These are phyloP conservation scores for Fistulifera pelliculosa DNA, from an alignment of 108 stramenopile species.

Conservation along the genomic window DNA sequence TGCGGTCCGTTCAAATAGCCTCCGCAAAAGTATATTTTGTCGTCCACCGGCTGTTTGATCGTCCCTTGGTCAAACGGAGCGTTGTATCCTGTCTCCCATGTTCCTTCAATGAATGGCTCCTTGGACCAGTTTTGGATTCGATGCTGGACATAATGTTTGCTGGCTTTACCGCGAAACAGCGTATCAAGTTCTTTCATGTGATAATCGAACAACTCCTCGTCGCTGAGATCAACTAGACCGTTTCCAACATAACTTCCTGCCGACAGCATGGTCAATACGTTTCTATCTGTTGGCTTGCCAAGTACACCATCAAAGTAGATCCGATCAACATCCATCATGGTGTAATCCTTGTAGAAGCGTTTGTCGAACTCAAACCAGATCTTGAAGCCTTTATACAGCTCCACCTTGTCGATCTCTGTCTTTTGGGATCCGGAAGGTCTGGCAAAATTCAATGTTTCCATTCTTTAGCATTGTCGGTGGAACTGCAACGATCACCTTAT, in stretches of 20 bases:
- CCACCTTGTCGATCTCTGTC: slow-evolving; percentile 1
- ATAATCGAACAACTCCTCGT: slow-evolving; percentile 8
- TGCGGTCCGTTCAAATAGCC: slow-evolving; percentile 1
- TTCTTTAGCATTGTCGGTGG: slow-evolving; percentile 10
- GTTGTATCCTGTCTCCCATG: background rate
- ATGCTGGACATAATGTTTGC: slow-evolving; percentile 3
- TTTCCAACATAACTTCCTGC: background rate
- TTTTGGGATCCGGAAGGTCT: slow-evolving; percentile 3
- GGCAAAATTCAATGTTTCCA: slow-evolving; percentile 15
- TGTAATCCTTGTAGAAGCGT: slow-evolving; percentile 12
- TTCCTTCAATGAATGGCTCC: slow-evolving; percentile 10
- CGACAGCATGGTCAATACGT: slow-evolving; percentile 7
- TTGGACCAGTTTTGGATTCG: slow-evolving; percentile 24
- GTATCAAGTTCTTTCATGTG: slow-evolving; percentile 14
- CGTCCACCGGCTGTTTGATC: slow-evolving; percentile 8
- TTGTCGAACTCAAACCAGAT: slow-evolving; percentile 18
- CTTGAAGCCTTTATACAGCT: background rate
- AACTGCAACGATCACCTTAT: slow-evolving; percentile 13
- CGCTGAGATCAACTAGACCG: background rate
- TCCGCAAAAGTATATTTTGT: slow-evolving; percentile 13
- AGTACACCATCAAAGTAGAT: slow-evolving; percentile 5
- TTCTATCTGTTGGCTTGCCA: background rate
- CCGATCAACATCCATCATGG: background rate
- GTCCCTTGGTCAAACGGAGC: background rate
- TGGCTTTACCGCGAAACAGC: slow-evolving; percentile 11